Conservation (phyloP, 2,329 filamentous ascomycete genomes). For the Zopfia rhizophila region DNA sequence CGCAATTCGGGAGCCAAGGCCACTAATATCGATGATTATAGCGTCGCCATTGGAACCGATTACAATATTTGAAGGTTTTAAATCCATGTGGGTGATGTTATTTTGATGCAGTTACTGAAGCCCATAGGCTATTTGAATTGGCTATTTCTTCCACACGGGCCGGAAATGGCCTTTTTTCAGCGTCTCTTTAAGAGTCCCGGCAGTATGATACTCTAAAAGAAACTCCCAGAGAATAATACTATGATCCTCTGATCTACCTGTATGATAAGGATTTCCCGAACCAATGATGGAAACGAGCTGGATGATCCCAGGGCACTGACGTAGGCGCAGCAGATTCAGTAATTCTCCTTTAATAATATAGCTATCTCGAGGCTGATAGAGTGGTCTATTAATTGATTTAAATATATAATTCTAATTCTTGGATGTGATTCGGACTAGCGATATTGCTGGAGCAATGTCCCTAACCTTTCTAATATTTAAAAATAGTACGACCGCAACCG, state of each 20-base stretch:
- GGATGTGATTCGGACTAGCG: conserved; percentile 1
- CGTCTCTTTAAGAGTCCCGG: not conserved
- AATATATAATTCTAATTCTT: conserved; percentile 6
- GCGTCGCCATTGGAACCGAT: conserved; percentile 1
- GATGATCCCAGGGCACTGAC: not conserved
- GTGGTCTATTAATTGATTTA: conserved; percentile 4
- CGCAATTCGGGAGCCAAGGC: conserved; percentile 4
- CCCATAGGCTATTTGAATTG: conserved; percentile 3
- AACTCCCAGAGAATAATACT: conserved; percentile 5
- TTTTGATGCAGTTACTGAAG: conserved; percentile 6
- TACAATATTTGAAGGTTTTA: conserved; percentile 10
- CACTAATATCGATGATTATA: conserved; percentile 10
- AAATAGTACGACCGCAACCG: too few relatives aligned
- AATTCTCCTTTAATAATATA: conserved; percentile 6
- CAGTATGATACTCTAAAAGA: conserved; percentile 11
- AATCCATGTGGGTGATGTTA: conserved; percentile 10
- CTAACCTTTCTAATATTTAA: too few relatives aligned
- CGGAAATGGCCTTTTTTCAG: not conserved
- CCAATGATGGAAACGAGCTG: conserved; percentile 4
- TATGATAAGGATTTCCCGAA: conserved; percentile 9
- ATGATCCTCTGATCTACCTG: conserved; percentile 1
- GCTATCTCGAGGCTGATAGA: conserved; percentile 6
- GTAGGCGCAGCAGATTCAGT: conserved; percentile 2
- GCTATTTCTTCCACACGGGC: conserved; percentile 4
- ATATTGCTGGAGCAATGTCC: conserved; percentile 4